Conservation (phyloP, 2,329 filamentous ascomycete genomes). For the Teratosphaeriaceae sp. region DNA sequence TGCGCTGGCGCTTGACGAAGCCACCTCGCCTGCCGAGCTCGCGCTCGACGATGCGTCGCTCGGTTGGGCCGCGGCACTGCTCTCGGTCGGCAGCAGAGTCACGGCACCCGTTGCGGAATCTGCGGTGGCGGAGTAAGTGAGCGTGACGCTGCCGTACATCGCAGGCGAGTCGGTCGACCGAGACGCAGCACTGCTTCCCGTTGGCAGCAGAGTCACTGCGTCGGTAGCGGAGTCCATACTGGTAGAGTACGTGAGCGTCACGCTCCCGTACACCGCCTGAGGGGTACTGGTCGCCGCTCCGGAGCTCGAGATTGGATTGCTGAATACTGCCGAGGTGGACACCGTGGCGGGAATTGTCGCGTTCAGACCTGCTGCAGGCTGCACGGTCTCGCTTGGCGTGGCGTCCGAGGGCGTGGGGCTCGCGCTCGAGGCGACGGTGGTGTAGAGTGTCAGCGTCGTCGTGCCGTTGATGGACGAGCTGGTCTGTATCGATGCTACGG, state of each 20-base stretch:
- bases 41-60: background rate
- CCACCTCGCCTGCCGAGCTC: no score
- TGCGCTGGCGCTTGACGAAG: no score
- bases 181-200: background rate
- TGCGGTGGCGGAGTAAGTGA: constrained; percentile 5
- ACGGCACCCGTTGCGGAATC: background rate
- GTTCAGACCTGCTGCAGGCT: background rate
- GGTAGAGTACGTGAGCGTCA: constrained; percentile 4
- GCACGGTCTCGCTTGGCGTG: background rate
- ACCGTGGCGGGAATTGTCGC: no score
- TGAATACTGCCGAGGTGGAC: no score
- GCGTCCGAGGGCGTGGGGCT: background rate
- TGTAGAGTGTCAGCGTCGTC: constrained; percentile 17
- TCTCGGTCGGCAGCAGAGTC: background rate
- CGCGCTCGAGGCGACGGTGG: constrained; percentile 13
- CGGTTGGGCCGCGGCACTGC: background rate
- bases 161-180: constrained; percentile 1
- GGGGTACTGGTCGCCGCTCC: background rate
- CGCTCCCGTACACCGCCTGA: constrained; percentile 3
- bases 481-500: background rate
- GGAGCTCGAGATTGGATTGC: background rate
- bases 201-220: background rate
- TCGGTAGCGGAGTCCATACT: constrained; percentile 1
- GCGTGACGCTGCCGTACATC: constrained; percentile 4
- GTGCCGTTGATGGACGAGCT: constrained; percentile 8